Conservation (phyloP, 2,329 filamentous ascomycete genomes). For the Leptographium radiaticola region DNA sequence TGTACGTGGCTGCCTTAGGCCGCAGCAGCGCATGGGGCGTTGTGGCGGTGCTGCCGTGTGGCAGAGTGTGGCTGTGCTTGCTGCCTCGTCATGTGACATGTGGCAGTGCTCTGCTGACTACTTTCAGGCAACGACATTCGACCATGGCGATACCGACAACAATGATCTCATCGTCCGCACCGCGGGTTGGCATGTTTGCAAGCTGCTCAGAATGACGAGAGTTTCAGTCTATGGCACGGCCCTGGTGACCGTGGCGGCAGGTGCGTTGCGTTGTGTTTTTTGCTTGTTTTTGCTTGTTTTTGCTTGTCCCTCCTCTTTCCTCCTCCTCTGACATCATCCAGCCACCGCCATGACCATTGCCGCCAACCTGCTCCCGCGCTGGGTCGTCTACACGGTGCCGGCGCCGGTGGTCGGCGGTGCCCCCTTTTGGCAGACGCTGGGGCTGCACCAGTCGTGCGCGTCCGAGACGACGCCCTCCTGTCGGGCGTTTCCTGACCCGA, state of each 20-base stretch:
- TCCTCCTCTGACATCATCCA: conserved; percentile 18
- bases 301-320: not conserved
- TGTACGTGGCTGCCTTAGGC: not conserved
- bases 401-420: conserved; percentile 27
- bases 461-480: conserved; percentile 51
- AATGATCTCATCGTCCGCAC: not conserved
- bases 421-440: conserved; percentile 47
- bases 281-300: not conserved
- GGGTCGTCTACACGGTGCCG: conserved; percentile 50
- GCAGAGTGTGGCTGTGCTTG: not conserved
- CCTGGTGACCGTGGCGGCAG: conserved; percentile 28
- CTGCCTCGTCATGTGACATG: no score
- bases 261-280: conserved; percentile 20
- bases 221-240: conserved; percentile 28
- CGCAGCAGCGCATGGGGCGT: not conserved
- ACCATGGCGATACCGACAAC: not conserved
- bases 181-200: not conserved
- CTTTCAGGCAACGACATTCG: not conserved
- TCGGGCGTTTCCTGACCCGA: conserved; percentile 52
- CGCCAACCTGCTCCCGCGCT: conserved; percentile 56
- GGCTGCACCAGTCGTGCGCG: conserved; percentile 72
- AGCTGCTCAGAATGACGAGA: conserved; percentile 25
- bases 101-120: no score
- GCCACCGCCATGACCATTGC: conserved; percentile 60
- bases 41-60: not conserved